Percentiles rank a stretch among this genome's conserved stretches.
These are phyloP conservation scores for Mollisia scopiformis DNA, from an alignment of 2,329 filamentous ascomycete species.

Conservation along the genomic window DNA sequence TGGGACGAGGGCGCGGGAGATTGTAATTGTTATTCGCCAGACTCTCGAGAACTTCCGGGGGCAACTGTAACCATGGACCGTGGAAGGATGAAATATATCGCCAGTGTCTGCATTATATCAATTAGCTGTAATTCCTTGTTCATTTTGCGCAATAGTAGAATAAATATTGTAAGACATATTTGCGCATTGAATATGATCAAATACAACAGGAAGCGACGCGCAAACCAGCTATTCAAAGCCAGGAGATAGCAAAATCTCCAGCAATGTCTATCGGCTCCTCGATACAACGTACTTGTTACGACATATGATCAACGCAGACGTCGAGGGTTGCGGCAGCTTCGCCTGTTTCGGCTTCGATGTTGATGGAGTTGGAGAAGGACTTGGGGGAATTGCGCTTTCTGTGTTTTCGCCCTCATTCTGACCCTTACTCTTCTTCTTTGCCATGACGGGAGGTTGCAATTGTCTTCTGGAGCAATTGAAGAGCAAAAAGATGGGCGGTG, in stretches of 20 bases:
- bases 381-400: conserved; percentile 24
- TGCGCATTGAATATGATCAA: background rate
- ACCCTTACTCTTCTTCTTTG: conserved; percentile 51
- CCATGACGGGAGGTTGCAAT: conserved; percentile 39
- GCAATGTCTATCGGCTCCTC: background rate
- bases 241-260: background rate
- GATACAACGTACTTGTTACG: conserved; percentile 65
- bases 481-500: background rate
- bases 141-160: conserved; percentile 4
- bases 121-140: conserved; percentile 12
- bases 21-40: conserved; percentile 81
- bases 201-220: background rate
- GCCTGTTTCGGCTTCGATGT: conserved; percentile 32
- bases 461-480: background rate
- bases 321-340: conserved; percentile 40
- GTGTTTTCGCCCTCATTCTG: conserved; percentile 33
- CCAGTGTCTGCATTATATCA: conserved; percentile 66
- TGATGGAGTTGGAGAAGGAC: conserved; percentile 22
- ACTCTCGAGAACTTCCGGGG: conserved; percentile 76
- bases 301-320: conserved; percentile 61
- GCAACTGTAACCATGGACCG: conserved; percentile 81
- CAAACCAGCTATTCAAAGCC: background rate
- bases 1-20: conserved; percentile 72
- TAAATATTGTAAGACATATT: background rate
- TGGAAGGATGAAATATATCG: conserved; percentile 83